Evolutionary conservation across 1,139 yeast genomes (phyloP).

Genomic region (Hanseniaspora sp.): DNA sequence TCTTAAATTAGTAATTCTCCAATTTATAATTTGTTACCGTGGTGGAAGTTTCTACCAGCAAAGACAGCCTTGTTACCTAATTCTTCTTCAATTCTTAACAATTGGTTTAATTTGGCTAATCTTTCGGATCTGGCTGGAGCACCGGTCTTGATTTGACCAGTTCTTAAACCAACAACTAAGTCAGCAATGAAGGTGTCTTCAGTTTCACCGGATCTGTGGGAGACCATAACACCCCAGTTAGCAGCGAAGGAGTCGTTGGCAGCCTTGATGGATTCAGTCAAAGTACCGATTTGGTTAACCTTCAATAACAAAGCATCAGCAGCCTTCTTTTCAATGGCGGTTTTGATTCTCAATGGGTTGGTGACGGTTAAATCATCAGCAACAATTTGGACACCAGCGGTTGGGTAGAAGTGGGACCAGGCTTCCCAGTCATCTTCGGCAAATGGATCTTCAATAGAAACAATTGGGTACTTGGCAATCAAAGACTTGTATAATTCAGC

Average conservation of each 20-base stretch:
- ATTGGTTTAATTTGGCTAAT: constrained; percentile 93
- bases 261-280: constrained; percentile 85
- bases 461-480: constrained; percentile 84
- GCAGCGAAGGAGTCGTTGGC: constrained; percentile 83
- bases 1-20: neutral
- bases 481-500: constrained; percentile 71
- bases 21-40: constrained; percentile 30
- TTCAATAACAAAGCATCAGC: constrained; percentile 87
- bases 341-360: constrained; percentile 84
- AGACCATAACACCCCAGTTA: constrained; percentile 96
- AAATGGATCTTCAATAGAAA: constrained; percentile 94
- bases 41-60: constrained; percentile 84
- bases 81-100: constrained; percentile 94
- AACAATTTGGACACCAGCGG: constrained; percentile 73
- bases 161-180: constrained; percentile 87
- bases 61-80: constrained; percentile 89
- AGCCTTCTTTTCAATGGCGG: constrained; percentile 89
- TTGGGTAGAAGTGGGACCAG: constrained; percentile 77
- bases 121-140: constrained; percentile 99
- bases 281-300: constrained; percentile 92
- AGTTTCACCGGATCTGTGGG: constrained; percentile 98
- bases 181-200: constrained; percentile 97
- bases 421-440: constrained; percentile 99
- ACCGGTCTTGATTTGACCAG: constrained; percentile 98
- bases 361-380: constrained; percentile 97